Base-by-base conservation (phyloP, 129 eudicot genomes). In the Lactuca sativa region DNA sequence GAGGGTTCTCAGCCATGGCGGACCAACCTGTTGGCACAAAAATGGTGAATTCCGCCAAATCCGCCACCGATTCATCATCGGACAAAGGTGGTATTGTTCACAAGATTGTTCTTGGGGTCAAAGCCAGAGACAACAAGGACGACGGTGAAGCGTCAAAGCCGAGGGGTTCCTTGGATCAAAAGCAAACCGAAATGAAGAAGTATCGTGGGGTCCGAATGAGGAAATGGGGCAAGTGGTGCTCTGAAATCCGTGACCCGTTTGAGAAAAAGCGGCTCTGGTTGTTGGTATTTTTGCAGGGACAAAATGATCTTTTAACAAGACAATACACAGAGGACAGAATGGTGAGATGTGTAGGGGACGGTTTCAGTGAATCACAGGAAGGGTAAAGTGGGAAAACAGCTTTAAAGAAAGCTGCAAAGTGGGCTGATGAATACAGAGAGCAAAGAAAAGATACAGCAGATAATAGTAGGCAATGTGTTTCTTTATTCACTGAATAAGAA, bases 51-150 rank as follows among this genome's bases (percentile, higher is more conserved):
- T 64, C 56, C 37, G 36, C 10, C 7, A 55, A 44, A 64, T 16
- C 5, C 63, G 83, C 83, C 59, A 83, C 87, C 15, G 87, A 83
- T 55, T 79, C 87, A 4, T 79, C 87, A 0, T 79, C 84, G 3
- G 84, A 71, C 14, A 84, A 74, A 41, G 66, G 75, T 69, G 37
- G 65, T 9, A 40, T 73, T 10, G 64, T 82, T 43, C 80, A 70
- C 57, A 81, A 78, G 53, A 72, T 82, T 44, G 69, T 60, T 30
- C 40, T 64, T 47, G 70, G 56, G 1, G 70, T 62, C 59, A 25
- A 64, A 31, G 47, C 62, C 71, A 48, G 32, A 2, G 56, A 74
- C 48, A 61, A 36, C 30, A 25, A 25, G 30, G 30, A 18, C 21
- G 21, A 18, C 21, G 21, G 21, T 18, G 21, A 18, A 18, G 21